These are phyloP conservation scores for Ophiostoma sp. DNA, from an alignment of 2,329 filamentous ascomycete species.

Conservation along the genomic window DNA sequence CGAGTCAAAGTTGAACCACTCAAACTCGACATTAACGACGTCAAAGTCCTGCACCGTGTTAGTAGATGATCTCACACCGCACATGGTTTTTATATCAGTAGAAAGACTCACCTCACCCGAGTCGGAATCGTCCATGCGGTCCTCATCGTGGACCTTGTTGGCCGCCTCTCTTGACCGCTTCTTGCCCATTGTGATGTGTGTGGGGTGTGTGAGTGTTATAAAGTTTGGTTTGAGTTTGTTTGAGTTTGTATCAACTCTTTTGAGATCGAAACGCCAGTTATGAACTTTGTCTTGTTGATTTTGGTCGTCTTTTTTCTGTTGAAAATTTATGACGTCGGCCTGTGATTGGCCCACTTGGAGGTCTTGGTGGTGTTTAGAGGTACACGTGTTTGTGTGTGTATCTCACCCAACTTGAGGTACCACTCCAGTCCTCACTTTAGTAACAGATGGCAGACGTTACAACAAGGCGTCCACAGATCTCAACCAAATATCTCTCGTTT, in stretches of 20 bases:
- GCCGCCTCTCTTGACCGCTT: constrained; percentile 42
- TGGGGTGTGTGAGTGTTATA: background rate
- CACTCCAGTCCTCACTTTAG: background rate
- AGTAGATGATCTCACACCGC: background rate
- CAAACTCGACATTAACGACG: constrained; percentile 93
- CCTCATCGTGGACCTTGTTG: constrained; percentile 33
- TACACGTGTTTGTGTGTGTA: background rate
- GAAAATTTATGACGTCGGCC: constrained; percentile 27
- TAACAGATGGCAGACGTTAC: background rate
- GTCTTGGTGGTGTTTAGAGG: background rate
- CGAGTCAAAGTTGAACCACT: constrained; percentile 95
- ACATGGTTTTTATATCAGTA: background rate
- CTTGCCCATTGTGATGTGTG: constrained; percentile 37
- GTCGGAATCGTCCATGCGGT: constrained; percentile 51
- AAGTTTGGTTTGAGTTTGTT: background rate
- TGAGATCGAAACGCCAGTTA: background rate
- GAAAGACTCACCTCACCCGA: constrained; percentile 40
- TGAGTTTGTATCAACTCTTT: background rate
- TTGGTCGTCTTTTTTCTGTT: background rate
- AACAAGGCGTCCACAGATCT: background rate
- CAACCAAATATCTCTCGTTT: background rate
- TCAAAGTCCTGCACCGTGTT: constrained; percentile 69
- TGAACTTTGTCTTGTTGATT: background rate
- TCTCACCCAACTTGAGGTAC: background rate
- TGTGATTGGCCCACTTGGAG: constrained; percentile 23